Evolutionary conservation across 1,139 yeast genomes (phyloP).

Genomic region (Ogataea hybrid): DNA sequence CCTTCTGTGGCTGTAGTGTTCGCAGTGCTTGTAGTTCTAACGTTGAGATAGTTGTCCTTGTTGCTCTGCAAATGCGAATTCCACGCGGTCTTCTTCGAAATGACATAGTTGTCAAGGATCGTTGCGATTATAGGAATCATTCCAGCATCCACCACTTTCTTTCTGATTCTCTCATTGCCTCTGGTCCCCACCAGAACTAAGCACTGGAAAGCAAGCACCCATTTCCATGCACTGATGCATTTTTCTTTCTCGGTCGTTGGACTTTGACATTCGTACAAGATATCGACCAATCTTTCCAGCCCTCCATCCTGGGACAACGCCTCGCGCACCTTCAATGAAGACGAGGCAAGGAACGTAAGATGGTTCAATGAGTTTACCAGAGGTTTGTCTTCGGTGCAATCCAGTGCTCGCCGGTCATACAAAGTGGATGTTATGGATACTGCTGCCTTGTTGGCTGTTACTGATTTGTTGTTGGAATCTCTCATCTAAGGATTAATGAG

Average conservation of each 20-base stretch:
- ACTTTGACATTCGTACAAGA: conserved; percentile 75
- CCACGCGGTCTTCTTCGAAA: conserved; percentile 24
- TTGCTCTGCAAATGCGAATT: conserved; percentile 14
- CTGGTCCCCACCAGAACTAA: conserved; percentile 87
- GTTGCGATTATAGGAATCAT: conserved; percentile 90
- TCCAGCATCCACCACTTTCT: conserved; percentile 88
- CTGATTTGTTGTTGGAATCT: conserved; percentile 82
- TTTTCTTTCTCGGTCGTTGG: conserved; percentile 43
- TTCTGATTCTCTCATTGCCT: conserved; percentile 83
- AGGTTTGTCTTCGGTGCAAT: conserved; percentile 86
- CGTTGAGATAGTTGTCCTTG: conserved; percentile 3
- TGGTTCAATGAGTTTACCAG: conserved; percentile 89
- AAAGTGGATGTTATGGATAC: conserved; percentile 84
- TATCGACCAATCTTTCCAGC: conserved; percentile 79
- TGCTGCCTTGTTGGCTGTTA: conserved; percentile 81
- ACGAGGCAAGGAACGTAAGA: conserved; percentile 80
- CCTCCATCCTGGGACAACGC: conserved; percentile 91
- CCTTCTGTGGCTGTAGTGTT: conserved; percentile 10
- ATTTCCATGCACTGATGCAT: conserved; percentile 74
- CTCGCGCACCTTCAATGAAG: conserved; percentile 87
- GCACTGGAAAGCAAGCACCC: conserved; percentile 95
- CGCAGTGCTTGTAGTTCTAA: conserved; percentile 4
- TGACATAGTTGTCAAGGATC: conserved; percentile 74
- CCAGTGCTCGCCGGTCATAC: conserved; percentile 90
- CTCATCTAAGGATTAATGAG: conserved; percentile 56